phyloP scores from a whole-genome alignment of 495 filamentous ascomycete species.

The Hyphodiscus hymeniophilus region DNA sequence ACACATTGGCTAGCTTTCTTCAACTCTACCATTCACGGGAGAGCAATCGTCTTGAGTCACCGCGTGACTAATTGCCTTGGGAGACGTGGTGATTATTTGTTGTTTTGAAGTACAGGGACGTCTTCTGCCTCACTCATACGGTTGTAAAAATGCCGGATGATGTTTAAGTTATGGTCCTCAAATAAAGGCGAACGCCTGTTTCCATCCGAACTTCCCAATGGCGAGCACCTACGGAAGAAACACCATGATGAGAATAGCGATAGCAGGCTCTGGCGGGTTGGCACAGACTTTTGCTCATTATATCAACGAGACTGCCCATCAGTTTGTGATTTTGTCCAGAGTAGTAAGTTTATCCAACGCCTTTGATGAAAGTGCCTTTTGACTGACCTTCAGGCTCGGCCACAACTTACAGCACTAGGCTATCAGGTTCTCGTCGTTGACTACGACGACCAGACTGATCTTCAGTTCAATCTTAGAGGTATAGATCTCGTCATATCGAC shows the following conservation, averaged over 20 bases:
- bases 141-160: neutral
- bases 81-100: slow-evolving; percentile 5
- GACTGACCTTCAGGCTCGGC: slow-evolving; percentile 26
- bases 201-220: neutral
- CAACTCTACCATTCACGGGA: slow-evolving; percentile 5
- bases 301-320: slow-evolving; percentile 51
- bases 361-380: slow-evolving; percentile 12
- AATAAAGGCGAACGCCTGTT: slow-evolving; percentile 1
- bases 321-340: slow-evolving; percentile 60
- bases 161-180: neutral
- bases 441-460: slow-evolving; percentile 46
- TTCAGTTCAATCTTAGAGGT: slow-evolving; percentile 54
- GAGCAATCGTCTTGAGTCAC: slow-evolving; percentile 8
- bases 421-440: slow-evolving; percentile 57
- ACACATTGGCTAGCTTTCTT: neutral
- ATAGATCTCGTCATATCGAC: slow-evolving; percentile 73
- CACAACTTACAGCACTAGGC: slow-evolving; percentile 32
- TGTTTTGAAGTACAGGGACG: neutral
- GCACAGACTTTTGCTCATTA: slow-evolving; percentile 54
- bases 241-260: slow-evolving; percentile 60
- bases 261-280: slow-evolving; percentile 63
- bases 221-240: neutral
- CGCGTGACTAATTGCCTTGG: slow-evolving; percentile 16
- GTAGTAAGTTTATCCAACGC: slow-evolving; percentile 34
- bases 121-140: slow-evolving; percentile 9